Percentiles rank a stretch among this genome's conserved stretches.
Conservation (phyloP, 1,284 basidiomycete genomes). For the Cutaneotrichosporon cavernicola region DNA sequence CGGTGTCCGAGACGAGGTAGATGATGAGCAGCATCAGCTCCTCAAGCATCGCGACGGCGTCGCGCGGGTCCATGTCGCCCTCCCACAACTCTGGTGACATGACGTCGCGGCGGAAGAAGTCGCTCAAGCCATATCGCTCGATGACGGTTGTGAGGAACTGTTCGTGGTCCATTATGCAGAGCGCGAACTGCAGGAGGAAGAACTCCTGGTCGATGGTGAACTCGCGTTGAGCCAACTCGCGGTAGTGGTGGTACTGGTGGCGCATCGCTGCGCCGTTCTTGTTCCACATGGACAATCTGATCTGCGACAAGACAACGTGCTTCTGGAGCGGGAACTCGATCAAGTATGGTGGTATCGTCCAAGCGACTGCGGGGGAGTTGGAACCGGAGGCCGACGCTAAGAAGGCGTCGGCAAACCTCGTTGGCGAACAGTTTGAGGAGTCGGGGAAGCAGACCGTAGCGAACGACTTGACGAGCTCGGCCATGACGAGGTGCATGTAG, state of each 20-base stretch:
- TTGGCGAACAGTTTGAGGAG: neutral
- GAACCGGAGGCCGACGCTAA: neutral
- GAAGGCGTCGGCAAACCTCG: neutral
- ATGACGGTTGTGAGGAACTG: conserved; percentile 80
- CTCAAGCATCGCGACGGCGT: conserved; percentile 78
- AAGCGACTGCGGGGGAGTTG: neutral
- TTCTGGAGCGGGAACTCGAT: conserved; percentile 81
- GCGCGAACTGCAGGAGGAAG: conserved; percentile 81
- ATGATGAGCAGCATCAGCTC: conserved; percentile 88
- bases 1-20: conserved; percentile 79
- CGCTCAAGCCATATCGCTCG: conserved; percentile 79
- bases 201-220: conserved; percentile 96
- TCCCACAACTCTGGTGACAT: conserved; percentile 34
- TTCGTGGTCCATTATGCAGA: conserved; percentile 76
- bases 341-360: conserved; percentile 54
- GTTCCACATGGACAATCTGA: conserved; percentile 93
- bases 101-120: conserved; percentile 68
- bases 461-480: conserved; percentile 73
- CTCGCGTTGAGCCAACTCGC: conserved; percentile 92
- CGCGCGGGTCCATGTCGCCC: conserved; percentile 37
- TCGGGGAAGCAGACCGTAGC: conserved; percentile 20
- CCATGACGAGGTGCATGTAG: conserved; percentile 85
- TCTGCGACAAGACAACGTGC: conserved; percentile 73
- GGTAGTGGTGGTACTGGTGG: conserved; percentile 93
- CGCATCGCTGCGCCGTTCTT: conserved; percentile 95